Evolutionary conservation across 371 early-diverging fungal species (phyloP), one percentile per base, ranked within the genome.

Genomic region (Quaeritorhiza haematococci): DNA sequence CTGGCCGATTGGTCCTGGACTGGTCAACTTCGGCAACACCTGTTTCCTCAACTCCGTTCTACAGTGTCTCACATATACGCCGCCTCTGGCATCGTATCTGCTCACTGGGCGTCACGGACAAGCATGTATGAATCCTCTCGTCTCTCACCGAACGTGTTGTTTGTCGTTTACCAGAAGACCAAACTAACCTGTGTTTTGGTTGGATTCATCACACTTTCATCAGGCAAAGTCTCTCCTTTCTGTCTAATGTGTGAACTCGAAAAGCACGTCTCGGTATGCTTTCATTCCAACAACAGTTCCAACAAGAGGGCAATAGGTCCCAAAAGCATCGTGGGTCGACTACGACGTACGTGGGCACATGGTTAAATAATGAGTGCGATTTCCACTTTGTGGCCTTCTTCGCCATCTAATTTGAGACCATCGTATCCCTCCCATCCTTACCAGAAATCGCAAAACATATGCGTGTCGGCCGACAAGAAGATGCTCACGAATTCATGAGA

Each of bases 1-100:
- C n/a, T n/a, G n/a, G n/a, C n/a, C n/a, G n/a, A n/a, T 43, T n/a
- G 67, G 63, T 26, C 68, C 82, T 38, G 96, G 96, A 1, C 75
- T 95, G 30, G 76, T 84, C 21, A 95, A 95, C 58, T 82, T 88
- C 3, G 96, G 96, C 41, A 95, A 95, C 66, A 86, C 93, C 28
- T 95, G 96, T 62, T 95, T 90, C 61, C 66, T 95, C 56, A 95
- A 95, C 68, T 87, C 92, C 24, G 91, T 93, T 17, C 72, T 95
- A 32, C 96, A 95, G 81, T 73, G 67, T 56, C 42, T 74, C 43
- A 59, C 69, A 8, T 67, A 74, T 54, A 61, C 64, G 0, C 64
- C 69, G 15, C 61, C 69, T 7, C 53, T 71, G 7, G 63, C 64
- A 0, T 26, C 55, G 30, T 59, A 48, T 38, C 58, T 73, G 17